Percentiles rank a stretch among this genome's conserved stretches.
phyloP scores from a whole-genome alignment of 768 basidiomycete species.

The Termitomyces heimii region DNA sequence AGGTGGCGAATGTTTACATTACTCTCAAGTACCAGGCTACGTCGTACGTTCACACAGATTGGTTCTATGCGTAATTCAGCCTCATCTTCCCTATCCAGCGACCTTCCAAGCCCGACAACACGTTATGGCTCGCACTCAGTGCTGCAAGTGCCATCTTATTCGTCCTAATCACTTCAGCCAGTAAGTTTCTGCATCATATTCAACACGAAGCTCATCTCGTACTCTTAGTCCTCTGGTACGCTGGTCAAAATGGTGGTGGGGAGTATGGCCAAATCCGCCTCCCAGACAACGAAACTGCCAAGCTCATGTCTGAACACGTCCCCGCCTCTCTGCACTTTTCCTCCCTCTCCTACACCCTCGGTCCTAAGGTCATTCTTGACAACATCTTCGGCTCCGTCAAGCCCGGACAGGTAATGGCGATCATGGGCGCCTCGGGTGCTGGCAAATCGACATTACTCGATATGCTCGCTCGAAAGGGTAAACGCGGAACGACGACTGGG shows the following conservation, averaged over 20 bases:
- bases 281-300: slow-evolving; percentile 75
- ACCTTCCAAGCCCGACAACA: slow-evolving; percentile 82
- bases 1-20: slow-evolving; percentile 92
- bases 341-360: slow-evolving; percentile 72
- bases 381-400: slow-evolving; percentile 77
- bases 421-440: slow-evolving; percentile 96
- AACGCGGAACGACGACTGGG: slow-evolving; percentile 73
- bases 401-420: slow-evolving; percentile 88
- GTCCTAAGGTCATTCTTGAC: slow-evolving; percentile 65
- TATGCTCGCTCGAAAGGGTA: slow-evolving; percentile 87
- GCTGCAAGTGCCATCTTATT: slow-evolving; percentile 72
- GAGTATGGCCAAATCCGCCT: slow-evolving; percentile 71
- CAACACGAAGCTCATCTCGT: background rate
- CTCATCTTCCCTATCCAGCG: slow-evolving; percentile 30
- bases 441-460: slow-evolving; percentile 97
- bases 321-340: slow-evolving; percentile 93
- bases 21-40: slow-evolving; percentile 93
- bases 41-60: slow-evolving; percentile 35
- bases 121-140: slow-evolving; percentile 77
- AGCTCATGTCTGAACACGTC: slow-evolving; percentile 90
- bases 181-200: slow-evolving; percentile 26
- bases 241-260: slow-evolving; percentile 65
- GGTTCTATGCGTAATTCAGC: background rate
- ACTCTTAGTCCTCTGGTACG: slow-evolving; percentile 76
- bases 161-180: slow-evolving; percentile 60